Evolutionary conservation across 768 basidiomycete genomes (phyloP), one percentile per base, ranked within the genome.

Genomic region (Podaxis mareebaensis): DNA sequence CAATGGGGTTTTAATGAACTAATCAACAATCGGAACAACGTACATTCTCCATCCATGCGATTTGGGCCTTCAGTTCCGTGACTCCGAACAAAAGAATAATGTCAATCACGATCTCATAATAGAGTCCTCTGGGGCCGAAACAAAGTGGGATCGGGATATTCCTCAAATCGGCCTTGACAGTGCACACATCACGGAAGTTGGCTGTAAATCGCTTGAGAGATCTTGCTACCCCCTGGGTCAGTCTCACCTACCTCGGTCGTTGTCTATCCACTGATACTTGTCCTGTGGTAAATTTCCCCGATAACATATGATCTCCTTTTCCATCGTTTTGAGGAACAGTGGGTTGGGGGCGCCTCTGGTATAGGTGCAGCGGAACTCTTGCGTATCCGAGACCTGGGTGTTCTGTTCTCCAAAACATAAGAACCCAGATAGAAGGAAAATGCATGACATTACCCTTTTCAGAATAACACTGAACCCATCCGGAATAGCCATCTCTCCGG

Each of bases 41-140:
- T 26, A 72, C 83, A 53, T 78, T 76, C 40, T 84, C 82, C 65
- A 74, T 70, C 84, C 84, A 86, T 26, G 76, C 73, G 53, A 86
- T 76, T 53, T 83, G 80, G 0, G 83, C 84, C 62, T 77, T 79
- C 64, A 85, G 68, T 64, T 86, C 85, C 2, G 83, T 85, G 52
- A 81, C 65, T 4, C 85, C 85, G 60, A 86, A 84, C 7, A 80
- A 70, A 24, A 86, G 64, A 10, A 85, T 72, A 4, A 86, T 71
- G n/a, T 80, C 77, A 61, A 72, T 81, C 3, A 74, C 67, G 38
- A 80, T 66, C 38, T 69, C 61, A 61, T 71, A 81, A 56, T 72
- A 78, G 3, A 48, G 46, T 22, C 71, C 66, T 10, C 15, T 61
- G 13, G 52, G 56, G 2, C 65, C 65, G 24, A 60, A 44, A 40